Conservation (phyloP, 345 rosid genomes). For the Turnera subulata region DNA sequence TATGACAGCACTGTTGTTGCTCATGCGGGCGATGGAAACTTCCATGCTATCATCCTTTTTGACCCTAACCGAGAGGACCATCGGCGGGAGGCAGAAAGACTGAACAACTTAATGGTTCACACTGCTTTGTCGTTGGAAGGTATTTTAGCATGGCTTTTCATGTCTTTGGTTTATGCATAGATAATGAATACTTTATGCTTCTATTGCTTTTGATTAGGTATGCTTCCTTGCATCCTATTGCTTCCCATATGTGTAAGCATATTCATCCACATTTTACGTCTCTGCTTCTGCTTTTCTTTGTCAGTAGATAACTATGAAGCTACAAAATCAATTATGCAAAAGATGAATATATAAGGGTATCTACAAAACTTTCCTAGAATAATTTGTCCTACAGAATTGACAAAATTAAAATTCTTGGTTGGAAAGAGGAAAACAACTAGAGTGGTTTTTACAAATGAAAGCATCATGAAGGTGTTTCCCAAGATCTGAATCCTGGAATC, state of each 20-base stretch:
- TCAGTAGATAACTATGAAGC: no score
- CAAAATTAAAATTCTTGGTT: no score
- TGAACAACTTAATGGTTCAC: slow-evolving; percentile 74
- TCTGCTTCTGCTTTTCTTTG: background rate
- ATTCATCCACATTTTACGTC: background rate
- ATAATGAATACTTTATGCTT: background rate
- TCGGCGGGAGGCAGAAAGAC: slow-evolving; percentile 65
- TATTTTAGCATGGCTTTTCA: background rate
- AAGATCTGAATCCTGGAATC: no score
- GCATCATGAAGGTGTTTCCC: no score
- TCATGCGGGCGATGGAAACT: slow-evolving; percentile 96
- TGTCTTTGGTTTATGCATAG: background rate
- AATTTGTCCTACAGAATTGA: no score
- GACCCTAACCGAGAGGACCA: slow-evolving; percentile 68
- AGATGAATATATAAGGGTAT: no score
- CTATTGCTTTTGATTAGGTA: no score
- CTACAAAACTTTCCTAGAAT: no score
- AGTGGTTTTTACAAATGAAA: no score
- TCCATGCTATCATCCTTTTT: slow-evolving; percentile 74
- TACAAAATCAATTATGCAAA: no score
- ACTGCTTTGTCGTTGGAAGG: slow-evolving; percentile 85
- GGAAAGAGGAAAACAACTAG: no score
- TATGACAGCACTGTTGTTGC: slow-evolving; percentile 69
- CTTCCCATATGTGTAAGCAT: background rate
- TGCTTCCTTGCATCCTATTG: background rate